phyloP scores from a whole-genome alignment of 2,329 filamentous ascomycete species.

The Hymenoscyphus linearis region DNA sequence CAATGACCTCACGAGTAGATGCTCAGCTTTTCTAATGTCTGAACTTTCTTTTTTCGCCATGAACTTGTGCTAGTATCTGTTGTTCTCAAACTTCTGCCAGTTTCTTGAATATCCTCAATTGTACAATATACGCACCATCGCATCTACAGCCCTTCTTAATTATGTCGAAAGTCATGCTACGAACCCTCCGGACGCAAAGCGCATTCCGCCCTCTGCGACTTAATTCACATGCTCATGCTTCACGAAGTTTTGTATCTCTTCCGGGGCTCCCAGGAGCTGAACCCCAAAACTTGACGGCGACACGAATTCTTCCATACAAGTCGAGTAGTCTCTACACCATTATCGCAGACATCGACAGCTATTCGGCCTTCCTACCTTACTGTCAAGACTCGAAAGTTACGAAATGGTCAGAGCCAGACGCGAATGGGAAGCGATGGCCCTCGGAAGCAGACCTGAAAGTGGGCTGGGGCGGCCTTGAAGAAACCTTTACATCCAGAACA shows the following conservation, averaged over 20 bases:
- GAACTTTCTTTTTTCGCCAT: background rate
- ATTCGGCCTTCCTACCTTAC: constrained; percentile 87
- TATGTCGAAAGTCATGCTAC: constrained; percentile 24
- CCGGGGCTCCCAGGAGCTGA: constrained; percentile 34
- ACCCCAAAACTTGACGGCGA: constrained; percentile 63
- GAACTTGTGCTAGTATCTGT: background rate
- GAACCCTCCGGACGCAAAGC: constrained; percentile 17
- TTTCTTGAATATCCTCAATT: background rate
- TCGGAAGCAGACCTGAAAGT: constrained; percentile 73
- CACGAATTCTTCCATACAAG: constrained; percentile 72
- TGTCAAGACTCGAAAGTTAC: constrained; percentile 75
- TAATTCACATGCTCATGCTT: constrained; percentile 2
- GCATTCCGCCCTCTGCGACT: constrained; percentile 14
- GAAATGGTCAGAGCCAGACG: constrained; percentile 56
- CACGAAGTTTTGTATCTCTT: constrained; percentile 40
- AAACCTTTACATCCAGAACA: constrained; percentile 75
- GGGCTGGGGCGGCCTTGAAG: constrained; percentile 78
- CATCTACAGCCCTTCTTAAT: background rate
- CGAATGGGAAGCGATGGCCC: constrained; percentile 52
- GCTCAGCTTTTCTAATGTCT: background rate
- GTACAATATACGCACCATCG: background rate
- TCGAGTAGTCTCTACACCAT: constrained; percentile 69
- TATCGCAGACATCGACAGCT: constrained; percentile 83
- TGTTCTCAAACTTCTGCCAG: background rate
- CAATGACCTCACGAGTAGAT: constrained; percentile 12